Evolutionary conservation across 1,139 yeast genomes (phyloP).

Genomic region (Hemisphaericaspora xylofermentans): DNA sequence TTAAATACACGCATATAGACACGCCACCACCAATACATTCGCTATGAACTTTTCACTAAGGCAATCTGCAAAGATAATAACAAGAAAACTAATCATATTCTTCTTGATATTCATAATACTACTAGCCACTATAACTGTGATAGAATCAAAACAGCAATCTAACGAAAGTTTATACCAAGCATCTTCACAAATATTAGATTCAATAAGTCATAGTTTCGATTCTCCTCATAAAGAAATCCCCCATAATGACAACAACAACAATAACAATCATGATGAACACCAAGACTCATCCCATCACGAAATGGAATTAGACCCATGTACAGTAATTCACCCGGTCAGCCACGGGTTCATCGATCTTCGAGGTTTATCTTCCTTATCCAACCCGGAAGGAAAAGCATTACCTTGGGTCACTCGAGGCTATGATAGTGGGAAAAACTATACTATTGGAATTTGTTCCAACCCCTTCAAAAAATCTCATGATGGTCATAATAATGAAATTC

Average conservation of each 20-base stretch:
- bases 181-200: conserved; percentile 20
- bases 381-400: conserved; percentile 43
- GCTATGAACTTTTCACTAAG: neutral
- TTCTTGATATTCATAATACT: conserved; percentile 6
- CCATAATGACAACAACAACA: conserved; percentile 3
- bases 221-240: neutral
- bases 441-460: conserved; percentile 75
- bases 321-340: conserved; percentile 51
- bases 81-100: conserved; percentile 13
- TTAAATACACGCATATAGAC: neutral
- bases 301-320: conserved; percentile 44
- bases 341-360: conserved; percentile 58
- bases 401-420: conserved; percentile 72
- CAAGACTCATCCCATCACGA: neutral
- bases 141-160: conserved; percentile 8
- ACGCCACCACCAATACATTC: neutral
- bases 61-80: conserved; percentile 10
- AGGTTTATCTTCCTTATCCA: conserved; percentile 44
- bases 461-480: conserved; percentile 48
- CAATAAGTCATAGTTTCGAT: conserved; percentile 17
- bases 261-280: neutral
- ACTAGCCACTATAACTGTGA: conserved; percentile 9
- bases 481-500: conserved; percentile 23
- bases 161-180: conserved; percentile 11
- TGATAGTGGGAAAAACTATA: conserved; percentile 72